These are phyloP conservation scores for Ceratocystis eucalypticola DNA, from an alignment of 2,329 filamentous ascomycete genomes.

Conservation along the genomic window DNA sequence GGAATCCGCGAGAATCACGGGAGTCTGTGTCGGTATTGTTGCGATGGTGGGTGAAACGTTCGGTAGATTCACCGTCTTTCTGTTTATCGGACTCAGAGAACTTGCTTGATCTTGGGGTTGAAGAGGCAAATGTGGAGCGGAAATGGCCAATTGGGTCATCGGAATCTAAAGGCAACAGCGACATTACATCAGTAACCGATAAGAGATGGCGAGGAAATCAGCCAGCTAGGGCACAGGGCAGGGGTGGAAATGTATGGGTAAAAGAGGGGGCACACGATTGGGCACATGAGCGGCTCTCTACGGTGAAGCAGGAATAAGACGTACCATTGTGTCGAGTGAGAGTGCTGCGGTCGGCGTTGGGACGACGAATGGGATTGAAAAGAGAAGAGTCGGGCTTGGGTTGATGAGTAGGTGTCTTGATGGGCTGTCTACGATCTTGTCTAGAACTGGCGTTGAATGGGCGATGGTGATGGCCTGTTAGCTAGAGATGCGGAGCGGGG, in stretches of 20 bases:
- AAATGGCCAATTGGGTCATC: slow-evolving; percentile 18
- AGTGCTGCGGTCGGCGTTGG: slow-evolving; percentile 8
- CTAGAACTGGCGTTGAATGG: slow-evolving; percentile 3
- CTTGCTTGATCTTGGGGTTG: not conserved
- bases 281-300: too few relatives aligned
- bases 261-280: not conserved
- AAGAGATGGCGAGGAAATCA: not conserved
- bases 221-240: not conserved
- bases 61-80: slow-evolving; percentile 39
- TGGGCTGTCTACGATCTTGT: slow-evolving; percentile 8
- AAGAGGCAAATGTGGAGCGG: slow-evolving; percentile 19
- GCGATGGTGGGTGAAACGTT: slow-evolving; percentile 41
- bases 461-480: not conserved
- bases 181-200: not conserved
- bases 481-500: not conserved
- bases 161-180: not conserved
- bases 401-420: slow-evolving; percentile 17
- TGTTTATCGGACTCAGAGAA: slow-evolving; percentile 15
- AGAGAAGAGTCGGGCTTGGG: slow-evolving; percentile 21
- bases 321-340: slow-evolving; percentile 11
- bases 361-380: slow-evolving; percentile 17
- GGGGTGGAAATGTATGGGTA: not conserved
- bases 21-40: slow-evolving; percentile 35
- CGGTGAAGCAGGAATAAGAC: not conserved
- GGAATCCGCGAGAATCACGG: slow-evolving; percentile 32